Base-by-base conservation (phyloP, 768 basidiomycete species). In the Auricularia auricula-judae region DNA sequence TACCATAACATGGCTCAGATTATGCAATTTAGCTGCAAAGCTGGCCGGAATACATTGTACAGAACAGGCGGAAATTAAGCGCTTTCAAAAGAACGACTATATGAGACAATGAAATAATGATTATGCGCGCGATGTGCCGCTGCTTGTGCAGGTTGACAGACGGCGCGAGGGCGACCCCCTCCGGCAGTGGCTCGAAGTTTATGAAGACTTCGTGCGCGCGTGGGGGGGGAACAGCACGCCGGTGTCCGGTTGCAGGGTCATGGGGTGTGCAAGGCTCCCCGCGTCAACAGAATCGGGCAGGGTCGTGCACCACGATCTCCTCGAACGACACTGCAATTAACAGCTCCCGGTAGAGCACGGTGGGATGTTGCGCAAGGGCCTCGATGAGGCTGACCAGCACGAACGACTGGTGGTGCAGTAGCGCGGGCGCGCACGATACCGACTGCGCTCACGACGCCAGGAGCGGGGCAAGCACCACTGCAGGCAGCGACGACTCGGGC, bases 141-240 rank as follows among this genome's bases (percentile, higher is more conserved):
- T 93, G 91, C 74, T 93, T 93, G 74, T 93, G 89, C 4, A 93
- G 86, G 71, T 92, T 93, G 76, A 93, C 90, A 65, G 93, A 74
- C 3, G 91, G 90, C 69, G 92, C 90, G 35, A 93, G 81, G 66
- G 86, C 84, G 79, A 92, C 89, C n/a, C 83, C 82, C 1, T 84
- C 71, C 0, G 91, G 91, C 3, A 93, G 82, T 5, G 86, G 82
- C 3, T 84, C 80, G 4, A 93, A 80, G 12, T 85, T 79, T 0
- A 84, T 79, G 73, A 93, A 93, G 34, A 92, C 88, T 66, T 91
- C 89, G 0, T 91, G 89, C 67, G 87, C 86, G 36, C 86, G 81
- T 1, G 85, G 88, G 5, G 86, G 74, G 66, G 87, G 23, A 23
- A 84, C 65, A 91, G 86, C 68, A 81, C 82, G 54, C 82, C 81